Evolutionary conservation across 768 basidiomycete species (phyloP).

Genomic region (Lactifluus echinatus): DNA sequence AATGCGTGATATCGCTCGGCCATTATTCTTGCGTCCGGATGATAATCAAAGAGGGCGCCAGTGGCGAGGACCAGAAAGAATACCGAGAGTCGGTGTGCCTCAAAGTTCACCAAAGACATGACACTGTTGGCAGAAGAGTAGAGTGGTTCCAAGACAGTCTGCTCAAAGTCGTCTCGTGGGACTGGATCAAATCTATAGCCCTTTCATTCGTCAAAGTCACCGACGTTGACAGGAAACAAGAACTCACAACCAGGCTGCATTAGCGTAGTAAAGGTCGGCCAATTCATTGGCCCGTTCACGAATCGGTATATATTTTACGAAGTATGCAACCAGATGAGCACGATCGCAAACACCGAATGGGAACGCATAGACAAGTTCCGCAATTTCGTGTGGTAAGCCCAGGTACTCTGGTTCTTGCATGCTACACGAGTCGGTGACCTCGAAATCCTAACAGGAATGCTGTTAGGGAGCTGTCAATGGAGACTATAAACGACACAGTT

Average conservation of each 20-base stretch:
- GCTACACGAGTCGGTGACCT: not conserved
- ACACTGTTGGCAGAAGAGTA: constrained; percentile 29
- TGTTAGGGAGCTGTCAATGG: not conserved
- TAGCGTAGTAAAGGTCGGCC: constrained; percentile 35
- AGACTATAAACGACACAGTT: not conserved
- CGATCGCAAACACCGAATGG: constrained; percentile 40
- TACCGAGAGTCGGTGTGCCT: constrained; percentile 42
- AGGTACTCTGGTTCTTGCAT: constrained; percentile 23
- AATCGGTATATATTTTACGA: constrained; percentile 35
- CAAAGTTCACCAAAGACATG: constrained; percentile 28
- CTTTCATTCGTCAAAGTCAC: not conserved
- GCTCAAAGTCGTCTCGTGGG: constrained; percentile 34
- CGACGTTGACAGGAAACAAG: not conserved
- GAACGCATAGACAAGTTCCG: constrained; percentile 39
- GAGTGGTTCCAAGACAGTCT: constrained; percentile 34
- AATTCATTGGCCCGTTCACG: constrained; percentile 34
- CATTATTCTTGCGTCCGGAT: constrained; percentile 24
- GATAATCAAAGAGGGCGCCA: constrained; percentile 37
- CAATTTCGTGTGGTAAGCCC: constrained; percentile 36
- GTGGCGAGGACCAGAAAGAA: constrained; percentile 45
- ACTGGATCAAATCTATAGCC: constrained; percentile 40
- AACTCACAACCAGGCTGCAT: constrained; percentile 42
- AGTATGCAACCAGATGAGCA: constrained; percentile 31
- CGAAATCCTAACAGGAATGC: constrained; percentile 1
- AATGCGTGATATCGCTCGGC: constrained; percentile 41